These are phyloP conservation scores for Trichocladium uniseriatum DNA, from an alignment of 495 filamentous ascomycete genomes.

Conservation along the genomic window DNA sequence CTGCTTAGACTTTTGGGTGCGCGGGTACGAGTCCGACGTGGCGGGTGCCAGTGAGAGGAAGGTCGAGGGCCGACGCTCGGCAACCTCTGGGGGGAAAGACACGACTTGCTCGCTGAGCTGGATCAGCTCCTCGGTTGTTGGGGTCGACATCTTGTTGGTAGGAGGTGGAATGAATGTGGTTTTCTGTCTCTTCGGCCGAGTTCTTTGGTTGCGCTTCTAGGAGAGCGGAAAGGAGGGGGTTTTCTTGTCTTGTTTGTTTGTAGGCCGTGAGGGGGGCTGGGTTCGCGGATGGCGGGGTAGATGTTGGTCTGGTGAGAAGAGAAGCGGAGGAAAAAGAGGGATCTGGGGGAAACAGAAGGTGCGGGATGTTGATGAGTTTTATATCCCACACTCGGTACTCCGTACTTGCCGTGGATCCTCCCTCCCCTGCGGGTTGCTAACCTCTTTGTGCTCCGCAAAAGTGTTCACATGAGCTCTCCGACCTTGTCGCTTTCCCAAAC, in stretches of 20 bases:
- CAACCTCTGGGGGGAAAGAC: constrained; percentile 6
- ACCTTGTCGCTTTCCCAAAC: not conserved
- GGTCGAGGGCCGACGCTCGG: constrained; percentile 26
- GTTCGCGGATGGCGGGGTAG: not conserved
- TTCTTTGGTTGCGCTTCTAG: no score
- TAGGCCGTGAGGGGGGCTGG: not conserved
- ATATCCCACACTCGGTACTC: not conserved
- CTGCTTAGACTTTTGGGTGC: constrained; percentile 11
- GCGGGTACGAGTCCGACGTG: constrained; percentile 37
- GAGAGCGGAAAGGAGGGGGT: not conserved
- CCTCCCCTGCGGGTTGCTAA: not conserved
- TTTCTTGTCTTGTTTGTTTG: not conserved
- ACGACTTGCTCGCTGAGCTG: constrained; percentile 19
- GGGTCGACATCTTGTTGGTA: constrained; percentile 4
- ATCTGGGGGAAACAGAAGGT: not conserved
- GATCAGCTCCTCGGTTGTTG: constrained; percentile 12
- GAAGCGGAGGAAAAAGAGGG: not conserved
- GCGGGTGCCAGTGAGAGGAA: constrained; percentile 40
- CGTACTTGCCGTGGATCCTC: not conserved
- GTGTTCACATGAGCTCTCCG: constrained; percentile 15
- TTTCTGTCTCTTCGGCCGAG: not conserved
- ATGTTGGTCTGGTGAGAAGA: not conserved
- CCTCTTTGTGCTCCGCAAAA: constrained; percentile 13
- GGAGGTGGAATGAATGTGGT: not conserved
- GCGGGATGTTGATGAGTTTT: constrained; percentile 5